A percentile compares a stretch with the other conserved stretches of the same genome.
Evolutionary conservation across 371 early-diverging fungal species (phyloP).

Genomic region (Saksenaea vasiformis): DNA sequence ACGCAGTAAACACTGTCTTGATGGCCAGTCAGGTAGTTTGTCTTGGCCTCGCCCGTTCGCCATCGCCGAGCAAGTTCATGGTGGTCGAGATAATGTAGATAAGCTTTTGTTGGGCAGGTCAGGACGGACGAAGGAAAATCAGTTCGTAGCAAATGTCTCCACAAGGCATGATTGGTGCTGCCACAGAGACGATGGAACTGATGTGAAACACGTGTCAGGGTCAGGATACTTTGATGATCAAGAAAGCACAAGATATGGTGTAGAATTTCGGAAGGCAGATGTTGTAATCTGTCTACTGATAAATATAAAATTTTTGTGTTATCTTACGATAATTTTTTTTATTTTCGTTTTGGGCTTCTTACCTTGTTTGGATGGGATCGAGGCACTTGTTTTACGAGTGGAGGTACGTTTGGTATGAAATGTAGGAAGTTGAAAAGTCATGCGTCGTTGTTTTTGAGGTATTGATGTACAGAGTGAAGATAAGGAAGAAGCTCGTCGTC

Average conservation of each 20-base stretch:
- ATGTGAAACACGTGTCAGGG: slow-evolving; percentile 25
- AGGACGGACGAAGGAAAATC: slow-evolving; percentile 22
- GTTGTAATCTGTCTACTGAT: slow-evolving; percentile 5
- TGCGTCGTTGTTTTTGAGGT: not conserved
- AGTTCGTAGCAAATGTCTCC: slow-evolving; percentile 25
- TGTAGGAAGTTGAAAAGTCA: not conserved
- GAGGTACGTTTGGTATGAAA: not conserved
- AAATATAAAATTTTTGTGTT: not conserved
- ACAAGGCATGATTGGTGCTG: slow-evolving; percentile 17
- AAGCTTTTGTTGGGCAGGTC: not conserved
- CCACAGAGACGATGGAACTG: slow-evolving; percentile 23
- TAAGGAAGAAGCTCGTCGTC: not conserved
- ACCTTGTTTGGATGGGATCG: not conserved
- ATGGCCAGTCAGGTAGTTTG: slow-evolving; percentile 75
- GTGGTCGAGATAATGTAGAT: slow-evolving; percentile 31
- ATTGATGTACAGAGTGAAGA: not conserved
- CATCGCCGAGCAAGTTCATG: slow-evolving; percentile 31
- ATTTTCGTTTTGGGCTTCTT: not conserved
- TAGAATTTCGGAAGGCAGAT: slow-evolving; percentile 32
- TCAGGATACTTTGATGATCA: slow-evolving; percentile 25
- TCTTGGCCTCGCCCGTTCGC: slow-evolving; percentile 33
- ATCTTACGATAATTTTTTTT: not conserved
- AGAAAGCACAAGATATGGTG: slow-evolving; percentile 23
- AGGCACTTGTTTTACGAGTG: not conserved
- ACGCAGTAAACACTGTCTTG: slow-evolving; percentile 93